Conservation (phyloP, 2,329 filamentous ascomycete genomes). For the Bipolaris victoriae region DNA sequence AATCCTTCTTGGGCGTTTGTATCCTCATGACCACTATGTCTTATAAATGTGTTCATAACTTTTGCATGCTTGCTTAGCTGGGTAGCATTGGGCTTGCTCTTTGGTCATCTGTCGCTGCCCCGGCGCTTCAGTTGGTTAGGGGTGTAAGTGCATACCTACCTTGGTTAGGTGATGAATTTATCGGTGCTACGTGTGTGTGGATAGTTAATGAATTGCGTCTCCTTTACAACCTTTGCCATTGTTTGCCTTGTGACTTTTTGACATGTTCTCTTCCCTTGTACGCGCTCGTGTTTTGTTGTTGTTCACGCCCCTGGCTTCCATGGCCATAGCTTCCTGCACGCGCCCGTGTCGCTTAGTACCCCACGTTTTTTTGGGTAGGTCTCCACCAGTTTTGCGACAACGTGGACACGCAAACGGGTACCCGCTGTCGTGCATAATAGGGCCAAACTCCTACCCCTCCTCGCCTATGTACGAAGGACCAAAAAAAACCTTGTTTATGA, state of each 20-base stretch:
- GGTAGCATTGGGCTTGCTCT: slow-evolving; percentile 24
- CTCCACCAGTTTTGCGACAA: background rate
- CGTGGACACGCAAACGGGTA: background rate
- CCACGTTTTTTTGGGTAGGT: background rate
- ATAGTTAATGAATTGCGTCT: slow-evolving; percentile 48
- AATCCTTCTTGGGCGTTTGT: slow-evolving; percentile 43
- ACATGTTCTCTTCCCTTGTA: background rate
- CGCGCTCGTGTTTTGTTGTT: too few relatives aligned
- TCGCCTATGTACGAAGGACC: background rate
- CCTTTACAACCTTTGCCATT: slow-evolving; percentile 10
- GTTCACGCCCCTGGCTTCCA: background rate
- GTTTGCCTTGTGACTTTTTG: background rate
- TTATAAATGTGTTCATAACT: slow-evolving; percentile 49
- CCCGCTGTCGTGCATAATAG: background rate
- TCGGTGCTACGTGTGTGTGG: slow-evolving; percentile 45
- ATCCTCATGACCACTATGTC: slow-evolving; percentile 36
- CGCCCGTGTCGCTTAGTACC: background rate
- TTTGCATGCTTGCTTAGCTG: slow-evolving; percentile 37
- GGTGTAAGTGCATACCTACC: slow-evolving; percentile 25
- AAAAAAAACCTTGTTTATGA: too few relatives aligned
- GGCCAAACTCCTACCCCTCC: background rate
- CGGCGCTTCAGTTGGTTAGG: slow-evolving; percentile 20
- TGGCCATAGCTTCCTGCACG: background rate
- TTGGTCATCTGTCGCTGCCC: slow-evolving; percentile 22
- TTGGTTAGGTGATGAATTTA: slow-evolving; percentile 35